Conservation (phyloP, 495 filamentous ascomycete genomes). For the Podospora comata region DNA sequence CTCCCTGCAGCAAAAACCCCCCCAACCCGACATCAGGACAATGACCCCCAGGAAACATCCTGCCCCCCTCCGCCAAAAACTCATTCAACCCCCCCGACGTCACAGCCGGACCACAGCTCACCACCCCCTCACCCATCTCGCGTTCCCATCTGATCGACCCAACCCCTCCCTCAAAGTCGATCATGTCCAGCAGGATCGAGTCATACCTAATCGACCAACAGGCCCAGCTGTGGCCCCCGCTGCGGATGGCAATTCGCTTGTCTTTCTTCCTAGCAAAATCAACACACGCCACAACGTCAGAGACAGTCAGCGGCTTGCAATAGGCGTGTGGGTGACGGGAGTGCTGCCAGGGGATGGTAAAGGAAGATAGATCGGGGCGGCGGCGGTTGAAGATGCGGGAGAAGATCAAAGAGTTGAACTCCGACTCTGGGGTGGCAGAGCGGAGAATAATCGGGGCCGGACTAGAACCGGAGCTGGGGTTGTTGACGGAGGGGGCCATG, state of each 20-base stretch:
- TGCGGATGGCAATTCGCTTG: slow-evolving; percentile 47
- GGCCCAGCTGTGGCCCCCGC: slow-evolving; percentile 55
- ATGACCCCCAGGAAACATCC: slow-evolving; percentile 53
- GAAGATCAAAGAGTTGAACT: background rate
- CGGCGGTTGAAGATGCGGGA: background rate
- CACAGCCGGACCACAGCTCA: slow-evolving; percentile 42
- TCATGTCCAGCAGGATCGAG: slow-evolving; percentile 48
- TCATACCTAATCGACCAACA: slow-evolving; percentile 52
- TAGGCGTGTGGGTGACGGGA: slow-evolving; percentile 42
- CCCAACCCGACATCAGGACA: slow-evolving; percentile 57
- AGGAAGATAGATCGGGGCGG: background rate
- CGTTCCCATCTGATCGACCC: background rate
- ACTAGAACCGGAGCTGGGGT: background rate
- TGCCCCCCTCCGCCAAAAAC: slow-evolving; percentile 32
- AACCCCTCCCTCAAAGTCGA: slow-evolving; percentile 13
- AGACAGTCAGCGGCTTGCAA: slow-evolving; percentile 37
- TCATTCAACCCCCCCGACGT: slow-evolving; percentile 46
- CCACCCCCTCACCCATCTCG: slow-evolving; percentile 19
- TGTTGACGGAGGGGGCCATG: background rate
- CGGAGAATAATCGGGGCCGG: background rate
- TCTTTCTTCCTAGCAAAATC: slow-evolving; percentile 40
- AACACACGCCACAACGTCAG: slow-evolving; percentile 46
- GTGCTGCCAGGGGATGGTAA: background rate
- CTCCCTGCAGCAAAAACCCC: slow-evolving; percentile 54
- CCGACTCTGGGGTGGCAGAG: background rate